phyloP scores from a whole-genome alignment of 1,284 basidiomycete genomes.

The Cutaneotrichosporon cutaneum region DNA sequence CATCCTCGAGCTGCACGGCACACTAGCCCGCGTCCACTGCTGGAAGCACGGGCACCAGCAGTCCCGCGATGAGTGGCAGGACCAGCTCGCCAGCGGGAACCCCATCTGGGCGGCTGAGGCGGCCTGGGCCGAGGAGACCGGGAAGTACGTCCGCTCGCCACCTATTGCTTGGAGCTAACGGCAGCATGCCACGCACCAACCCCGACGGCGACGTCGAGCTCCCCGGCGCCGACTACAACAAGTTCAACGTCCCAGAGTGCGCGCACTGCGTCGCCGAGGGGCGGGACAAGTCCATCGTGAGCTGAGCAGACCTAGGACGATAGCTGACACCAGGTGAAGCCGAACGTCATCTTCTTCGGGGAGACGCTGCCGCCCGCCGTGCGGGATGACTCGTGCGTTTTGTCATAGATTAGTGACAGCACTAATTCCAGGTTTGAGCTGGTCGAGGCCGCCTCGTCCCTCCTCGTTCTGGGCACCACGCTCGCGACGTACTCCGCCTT shows the following conservation, averaged over 20 bases:
- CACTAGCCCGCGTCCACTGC: conserved; percentile 77
- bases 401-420: background rate
- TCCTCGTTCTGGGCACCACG: conserved; percentile 81
- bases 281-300: conserved; percentile 11
- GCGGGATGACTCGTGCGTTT: conserved; percentile 68
- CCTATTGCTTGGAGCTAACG: background rate
- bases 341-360: conserved; percentile 80
- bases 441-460: conserved; percentile 63
- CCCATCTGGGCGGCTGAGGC: conserved; percentile 74
- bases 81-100: conserved; percentile 67
- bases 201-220: conserved; percentile 91
- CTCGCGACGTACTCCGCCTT: conserved; percentile 90
- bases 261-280: conserved; percentile 60
- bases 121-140: conserved; percentile 65
- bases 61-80: conserved; percentile 70
- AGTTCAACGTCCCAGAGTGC: conserved; percentile 77
- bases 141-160: conserved; percentile 47
- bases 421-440: conserved; percentile 59
- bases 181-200: conserved; percentile 68
- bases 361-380: conserved; percentile 69
- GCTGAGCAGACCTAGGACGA: background rate
- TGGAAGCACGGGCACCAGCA: conserved; percentile 64
- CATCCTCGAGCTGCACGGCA: conserved; percentile 85
- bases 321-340: conserved; percentile 60
- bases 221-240: conserved; percentile 69